Evolutionary conservation across 495 filamentous ascomycete genomes (phyloP).

Genomic region (Tuber aestivum): DNA sequence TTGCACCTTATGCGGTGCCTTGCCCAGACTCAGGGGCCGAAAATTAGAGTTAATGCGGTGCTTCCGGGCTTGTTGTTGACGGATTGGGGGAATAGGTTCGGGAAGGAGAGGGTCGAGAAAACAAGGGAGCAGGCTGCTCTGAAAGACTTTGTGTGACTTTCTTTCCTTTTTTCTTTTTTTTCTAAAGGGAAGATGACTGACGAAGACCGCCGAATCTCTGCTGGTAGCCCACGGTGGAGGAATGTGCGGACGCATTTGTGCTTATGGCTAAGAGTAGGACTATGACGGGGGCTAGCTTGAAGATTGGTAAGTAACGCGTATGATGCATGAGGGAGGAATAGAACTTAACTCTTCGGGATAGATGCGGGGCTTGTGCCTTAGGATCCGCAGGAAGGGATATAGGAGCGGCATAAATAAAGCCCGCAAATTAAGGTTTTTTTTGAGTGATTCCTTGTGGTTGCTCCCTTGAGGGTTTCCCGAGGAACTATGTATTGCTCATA

Average conservation of each 20-base stretch:
- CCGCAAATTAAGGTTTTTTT: too few species aligned
- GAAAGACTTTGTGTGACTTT: background rate
- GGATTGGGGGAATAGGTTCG: conserved; percentile 56
- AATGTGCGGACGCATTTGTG: conserved; percentile 17
- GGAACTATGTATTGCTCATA: background rate
- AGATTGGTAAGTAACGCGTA: conserved; percentile 11
- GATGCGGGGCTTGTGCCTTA: background rate
- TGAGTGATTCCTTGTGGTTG: background rate
- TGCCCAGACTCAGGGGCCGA: conserved; percentile 57
- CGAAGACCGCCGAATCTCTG: background rate
- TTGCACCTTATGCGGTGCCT: conserved; percentile 66
- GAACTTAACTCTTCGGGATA: background rate
- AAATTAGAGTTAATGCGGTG: conserved; percentile 60
- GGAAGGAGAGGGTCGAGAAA: conserved; percentile 4
- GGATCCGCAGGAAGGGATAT: background rate
- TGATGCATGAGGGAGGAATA: background rate
- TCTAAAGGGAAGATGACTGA: background rate
- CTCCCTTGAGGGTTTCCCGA: background rate
- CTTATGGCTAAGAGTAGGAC: conserved; percentile 13
- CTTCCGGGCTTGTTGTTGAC: conserved; percentile 61
- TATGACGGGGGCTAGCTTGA: conserved; percentile 14
- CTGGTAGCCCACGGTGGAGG: background rate
- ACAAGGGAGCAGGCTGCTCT: conserved; percentile 4
- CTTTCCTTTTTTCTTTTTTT: background rate
- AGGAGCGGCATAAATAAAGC: too few species aligned